Base-by-base conservation (phyloP, 2,329 filamentous ascomycete genomes). In the Pestalotiopsis sp. region DNA sequence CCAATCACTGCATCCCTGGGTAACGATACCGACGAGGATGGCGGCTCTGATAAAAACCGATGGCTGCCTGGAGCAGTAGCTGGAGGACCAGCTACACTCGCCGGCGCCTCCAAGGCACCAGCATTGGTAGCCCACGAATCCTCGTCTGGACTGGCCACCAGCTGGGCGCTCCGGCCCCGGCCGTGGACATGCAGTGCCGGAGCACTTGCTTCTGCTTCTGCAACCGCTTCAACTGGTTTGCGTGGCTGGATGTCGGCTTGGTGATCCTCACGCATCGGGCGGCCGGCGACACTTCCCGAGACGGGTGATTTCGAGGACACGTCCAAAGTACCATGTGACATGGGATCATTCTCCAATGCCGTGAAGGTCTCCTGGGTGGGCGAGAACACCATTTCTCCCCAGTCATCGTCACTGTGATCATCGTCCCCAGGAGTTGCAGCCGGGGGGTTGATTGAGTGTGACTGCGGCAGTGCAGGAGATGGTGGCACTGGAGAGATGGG, bases 361-460 rank as follows among this genome's bases (percentile, higher is more conserved):
- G 57, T 69, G 36, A 70, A 65, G 66, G 67, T 45, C 39, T 66
- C 72, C 52, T 72, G 60, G 13, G 61, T 67, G 56, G 81, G 82
- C 3, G 83, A 84, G 7, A 80, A 80, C 1, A 90, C 80, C 87
- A 90, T 90, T 70, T 90, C 87, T 2, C 87, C 87, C 87, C 87
- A 90, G 49, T 89, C 86, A 2, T 88, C 86, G 4, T 87, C 84
- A 0, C 83, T 80, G 5, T 80, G 79, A 0, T 76, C 76, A 0
- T 73, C 57, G 9, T 31, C 17, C 14, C 17, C 23, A 7, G 14
- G 65, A 13, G 11, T n/a, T 7, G 14, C 38, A 17, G n/a, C 17
- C 4, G n/a, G 36, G 31, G 11, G 56, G 12, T 52, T 65, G 57
- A 38, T 36, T 14, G 14, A n/a, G 31, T 66, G 23, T 57, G 45